phyloP scores from a whole-genome alignment of 495 filamentous ascomycete species.

The Annulohypoxylon nitens region DNA sequence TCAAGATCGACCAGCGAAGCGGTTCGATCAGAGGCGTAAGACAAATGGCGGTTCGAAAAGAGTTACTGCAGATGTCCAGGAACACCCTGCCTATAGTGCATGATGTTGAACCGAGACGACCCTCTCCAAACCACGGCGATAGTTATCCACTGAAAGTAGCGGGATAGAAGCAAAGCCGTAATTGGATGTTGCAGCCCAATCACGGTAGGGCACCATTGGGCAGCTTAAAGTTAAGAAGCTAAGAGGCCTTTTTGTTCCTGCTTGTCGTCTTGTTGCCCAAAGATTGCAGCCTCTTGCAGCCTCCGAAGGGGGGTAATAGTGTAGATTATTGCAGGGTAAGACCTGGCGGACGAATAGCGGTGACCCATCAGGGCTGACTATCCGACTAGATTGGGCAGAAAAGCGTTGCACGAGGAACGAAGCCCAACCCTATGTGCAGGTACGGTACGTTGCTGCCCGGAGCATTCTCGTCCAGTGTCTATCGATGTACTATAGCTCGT shows the following conservation, averaged over 20 bases:
- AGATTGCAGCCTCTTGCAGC: slow-evolving; percentile 30
- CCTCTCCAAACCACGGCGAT: slow-evolving; percentile 38
- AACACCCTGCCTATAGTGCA: slow-evolving; percentile 47
- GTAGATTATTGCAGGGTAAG: slow-evolving; percentile 40
- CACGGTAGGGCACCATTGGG: slow-evolving; percentile 54
- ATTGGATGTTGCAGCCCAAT: slow-evolving; percentile 47
- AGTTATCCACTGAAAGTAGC: slow-evolving; percentile 32
- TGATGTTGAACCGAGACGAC: slow-evolving; percentile 20
- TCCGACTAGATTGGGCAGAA: slow-evolving; percentile 53
- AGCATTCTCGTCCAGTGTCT: slow-evolving; percentile 35
- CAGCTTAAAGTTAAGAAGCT: slow-evolving; percentile 46
- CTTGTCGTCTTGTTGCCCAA: slow-evolving; percentile 45
- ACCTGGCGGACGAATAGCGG: slow-evolving; percentile 47
- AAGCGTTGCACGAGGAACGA: slow-evolving; percentile 44
- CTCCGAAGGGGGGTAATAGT: slow-evolving; percentile 34
- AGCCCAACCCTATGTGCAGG: slow-evolving; percentile 45
- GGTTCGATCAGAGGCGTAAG: slow-evolving; percentile 35
- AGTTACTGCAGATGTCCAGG: slow-evolving; percentile 40
- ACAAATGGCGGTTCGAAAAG: slow-evolving; percentile 38
- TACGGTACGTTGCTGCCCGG: slow-evolving; percentile 46
- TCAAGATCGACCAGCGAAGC: slow-evolving; percentile 44
- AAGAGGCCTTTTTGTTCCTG: slow-evolving; percentile 27
- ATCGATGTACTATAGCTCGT: slow-evolving; percentile 27
- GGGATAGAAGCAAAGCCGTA: slow-evolving; percentile 29
- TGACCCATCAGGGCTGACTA: slow-evolving; percentile 43